A percentile compares a stretch with the other conserved stretches of the same genome.
phyloP scores from a whole-genome alignment of 2,329 filamentous ascomycete genomes.

The Penicillium sp. region DNA sequence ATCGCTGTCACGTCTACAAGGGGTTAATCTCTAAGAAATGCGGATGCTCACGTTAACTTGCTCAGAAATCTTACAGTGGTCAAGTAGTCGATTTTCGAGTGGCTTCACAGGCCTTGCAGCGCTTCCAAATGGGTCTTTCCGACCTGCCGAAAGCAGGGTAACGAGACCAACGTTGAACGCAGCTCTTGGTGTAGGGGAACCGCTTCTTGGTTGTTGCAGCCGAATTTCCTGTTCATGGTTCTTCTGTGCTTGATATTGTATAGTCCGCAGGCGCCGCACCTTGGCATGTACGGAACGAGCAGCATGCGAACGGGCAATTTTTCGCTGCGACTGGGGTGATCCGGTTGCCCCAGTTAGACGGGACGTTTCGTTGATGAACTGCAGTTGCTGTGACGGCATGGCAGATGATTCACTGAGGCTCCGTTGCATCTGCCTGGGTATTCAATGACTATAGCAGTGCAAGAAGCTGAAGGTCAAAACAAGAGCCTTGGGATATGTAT shows the following conservation, averaged over 20 bases:
- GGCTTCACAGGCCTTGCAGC: slow-evolving; percentile 11
- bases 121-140: slow-evolving; percentile 19
- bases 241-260: slow-evolving; percentile 22
- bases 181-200: too few species aligned
- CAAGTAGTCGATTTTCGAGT: slow-evolving; percentile 17
- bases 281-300: slow-evolving; percentile 20
- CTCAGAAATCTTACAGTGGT: slow-evolving; percentile 17
- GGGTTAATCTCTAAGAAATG: too few species aligned
- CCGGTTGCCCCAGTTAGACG: neutral
- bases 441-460: too few species aligned
- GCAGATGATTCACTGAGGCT: too few species aligned
- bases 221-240: neutral
- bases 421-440: too few species aligned
- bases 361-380: slow-evolving; percentile 5
- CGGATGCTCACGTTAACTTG: too few species aligned
- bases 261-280: slow-evolving; percentile 15
- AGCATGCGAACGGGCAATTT: slow-evolving; percentile 17
- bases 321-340: slow-evolving; percentile 6
- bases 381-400: neutral
- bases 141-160: slow-evolving; percentile 3
- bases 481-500: too few species aligned
- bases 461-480: too few species aligned
- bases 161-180: too few species aligned
- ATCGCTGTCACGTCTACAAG: slow-evolving; percentile 8
- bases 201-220: too few species aligned